Conservation (phyloP, 495 filamentous ascomycete genomes). For the Acidomyces sp. region DNA sequence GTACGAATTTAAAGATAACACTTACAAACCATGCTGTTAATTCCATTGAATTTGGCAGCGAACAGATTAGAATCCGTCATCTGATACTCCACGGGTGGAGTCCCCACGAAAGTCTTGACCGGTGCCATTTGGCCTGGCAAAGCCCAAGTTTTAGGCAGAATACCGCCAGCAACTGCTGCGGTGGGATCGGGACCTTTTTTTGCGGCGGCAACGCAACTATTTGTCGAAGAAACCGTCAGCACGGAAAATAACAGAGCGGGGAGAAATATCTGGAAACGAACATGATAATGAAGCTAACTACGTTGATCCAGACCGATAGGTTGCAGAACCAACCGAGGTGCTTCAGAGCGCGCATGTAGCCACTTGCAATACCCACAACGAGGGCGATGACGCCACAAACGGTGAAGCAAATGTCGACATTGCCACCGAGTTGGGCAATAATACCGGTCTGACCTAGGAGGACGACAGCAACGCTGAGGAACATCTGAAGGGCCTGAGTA, state of each 20-base stretch:
- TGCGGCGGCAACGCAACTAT: too few relatives aligned
- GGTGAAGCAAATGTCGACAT: conserved; percentile 39
- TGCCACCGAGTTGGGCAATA: conserved; percentile 45
- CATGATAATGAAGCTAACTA: conserved; percentile 36
- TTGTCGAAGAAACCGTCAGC: too few relatives aligned
- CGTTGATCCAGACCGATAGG: conserved; percentile 43
- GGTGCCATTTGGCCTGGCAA: conserved; percentile 18
- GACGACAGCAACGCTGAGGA: conserved; percentile 42
- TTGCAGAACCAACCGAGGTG: conserved; percentile 46
- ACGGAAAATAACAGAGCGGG: too few relatives aligned
- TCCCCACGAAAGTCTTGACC: conserved; percentile 25
- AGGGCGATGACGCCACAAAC: conserved; percentile 38
- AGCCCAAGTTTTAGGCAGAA: conserved; percentile 1
- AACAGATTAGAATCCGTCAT: conserved; percentile 2
- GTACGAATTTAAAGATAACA: too few relatives aligned
- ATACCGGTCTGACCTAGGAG: conserved; percentile 43
- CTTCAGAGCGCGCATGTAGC: conserved; percentile 39
- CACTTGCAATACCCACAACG: conserved; percentile 36
- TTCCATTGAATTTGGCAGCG: conserved; percentile 39
- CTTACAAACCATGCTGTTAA: conserved; percentile 39
- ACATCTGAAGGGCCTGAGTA: conserved; percentile 34
- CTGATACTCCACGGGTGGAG: conserved; percentile 18
- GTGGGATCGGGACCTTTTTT: too few relatives aligned
- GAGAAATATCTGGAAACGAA: too few relatives aligned
- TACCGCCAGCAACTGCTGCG: too few relatives aligned